These are phyloP conservation scores for Diaporthe amygdali DNA, from an alignment of 2,329 filamentous ascomycete genomes.

Conservation along the genomic window DNA sequence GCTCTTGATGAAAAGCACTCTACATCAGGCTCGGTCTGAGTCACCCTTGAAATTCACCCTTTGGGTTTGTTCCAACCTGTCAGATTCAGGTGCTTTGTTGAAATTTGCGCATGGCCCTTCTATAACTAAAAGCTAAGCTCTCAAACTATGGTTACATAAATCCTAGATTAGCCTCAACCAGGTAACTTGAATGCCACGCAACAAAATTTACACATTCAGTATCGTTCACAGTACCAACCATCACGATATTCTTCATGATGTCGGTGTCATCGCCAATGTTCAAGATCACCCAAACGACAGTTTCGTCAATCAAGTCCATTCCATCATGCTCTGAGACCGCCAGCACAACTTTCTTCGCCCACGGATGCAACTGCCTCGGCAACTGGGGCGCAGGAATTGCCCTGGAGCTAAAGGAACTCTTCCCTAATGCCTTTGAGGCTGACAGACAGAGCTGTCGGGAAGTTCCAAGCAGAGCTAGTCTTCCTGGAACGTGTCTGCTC, in stretches of 20 bases:
- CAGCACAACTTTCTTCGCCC: constrained; percentile 31
- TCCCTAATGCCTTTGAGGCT: constrained; percentile 31
- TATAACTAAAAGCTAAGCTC: background rate
- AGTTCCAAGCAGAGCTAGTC: constrained; percentile 13
- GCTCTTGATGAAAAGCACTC: background rate
- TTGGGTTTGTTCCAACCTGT: background rate
- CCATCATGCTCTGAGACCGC: background rate
- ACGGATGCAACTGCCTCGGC: constrained; percentile 38
- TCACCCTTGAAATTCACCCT: background rate
- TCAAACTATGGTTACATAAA: background rate
- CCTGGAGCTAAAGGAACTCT: constrained; percentile 32
- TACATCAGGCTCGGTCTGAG: background rate
- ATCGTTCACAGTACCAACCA: background rate
- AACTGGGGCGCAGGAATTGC: constrained; percentile 38
- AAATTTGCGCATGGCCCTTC: background rate
- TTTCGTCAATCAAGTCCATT: background rate
- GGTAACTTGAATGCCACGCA: background rate
- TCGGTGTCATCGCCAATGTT: background rate
- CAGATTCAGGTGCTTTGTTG: background rate
- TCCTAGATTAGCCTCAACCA: background rate
- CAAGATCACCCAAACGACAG: background rate
- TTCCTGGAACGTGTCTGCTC: constrained; percentile 34
- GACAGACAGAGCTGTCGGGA: constrained; percentile 18
- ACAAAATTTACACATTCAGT: no score
- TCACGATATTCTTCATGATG: background rate